A percentile compares a stretch with the other conserved stretches of the same genome.
phyloP scores from a whole-genome alignment of 768 basidiomycete species.

The Russula griseocarnosa region DNA sequence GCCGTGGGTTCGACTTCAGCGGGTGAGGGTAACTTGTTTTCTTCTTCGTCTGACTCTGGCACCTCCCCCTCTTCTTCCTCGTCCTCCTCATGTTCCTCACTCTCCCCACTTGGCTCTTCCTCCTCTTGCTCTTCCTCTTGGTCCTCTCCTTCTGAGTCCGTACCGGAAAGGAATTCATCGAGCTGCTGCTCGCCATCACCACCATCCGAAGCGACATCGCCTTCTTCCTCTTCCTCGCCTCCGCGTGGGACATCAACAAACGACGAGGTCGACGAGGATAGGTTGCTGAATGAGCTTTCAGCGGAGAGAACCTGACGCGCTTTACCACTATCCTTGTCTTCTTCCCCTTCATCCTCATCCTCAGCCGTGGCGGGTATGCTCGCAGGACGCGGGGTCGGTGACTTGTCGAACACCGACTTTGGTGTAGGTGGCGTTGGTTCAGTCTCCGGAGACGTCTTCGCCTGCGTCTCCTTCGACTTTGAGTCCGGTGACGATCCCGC shows the following conservation, averaged over 20 bases:
- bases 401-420: constrained; percentile 15
- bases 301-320: constrained; percentile 18
- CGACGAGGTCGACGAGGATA: constrained; percentile 22
- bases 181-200: constrained; percentile 19
- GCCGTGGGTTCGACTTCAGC: constrained; percentile 19
- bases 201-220: constrained; percentile 14
- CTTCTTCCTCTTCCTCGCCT: constrained; percentile 25
- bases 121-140: constrained; percentile 29
- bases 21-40: neutral
- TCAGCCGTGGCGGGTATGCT: neutral
- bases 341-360: constrained; percentile 9
- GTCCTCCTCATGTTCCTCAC: constrained; percentile 28
- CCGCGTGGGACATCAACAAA: constrained; percentile 26
- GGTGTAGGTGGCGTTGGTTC: neutral
- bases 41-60: constrained; percentile 19
- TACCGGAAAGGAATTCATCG: constrained; percentile 31
- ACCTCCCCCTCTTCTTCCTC: constrained; percentile 32
- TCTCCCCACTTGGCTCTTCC: constrained; percentile 28
- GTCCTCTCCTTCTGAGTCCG: constrained; percentile 33
- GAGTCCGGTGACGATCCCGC: constrained; percentile 24
- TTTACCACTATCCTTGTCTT: constrained; percentile 2
- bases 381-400: constrained; percentile 19
- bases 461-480: constrained; percentile 9
- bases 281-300: constrained; percentile 17
- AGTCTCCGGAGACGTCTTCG: constrained; percentile 9